Percentiles rank a stretch among this genome's conserved stretches.
Conservation (phyloP, 176 grass and related monocot species). For the Melocanna baccifera region DNA sequence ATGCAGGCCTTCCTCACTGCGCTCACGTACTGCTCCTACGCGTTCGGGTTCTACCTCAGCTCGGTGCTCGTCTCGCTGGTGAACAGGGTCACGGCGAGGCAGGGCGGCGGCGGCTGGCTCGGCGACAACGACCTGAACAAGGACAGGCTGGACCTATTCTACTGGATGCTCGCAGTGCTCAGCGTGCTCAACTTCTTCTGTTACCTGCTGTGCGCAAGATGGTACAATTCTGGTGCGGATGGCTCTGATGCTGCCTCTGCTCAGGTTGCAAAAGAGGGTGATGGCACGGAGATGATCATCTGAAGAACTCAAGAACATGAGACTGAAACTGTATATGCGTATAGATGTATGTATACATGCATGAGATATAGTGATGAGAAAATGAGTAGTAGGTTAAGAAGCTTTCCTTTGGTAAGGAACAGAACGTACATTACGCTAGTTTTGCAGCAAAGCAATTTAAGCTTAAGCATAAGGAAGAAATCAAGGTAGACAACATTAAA, state of each 20-base stretch:
- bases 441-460: background rate
- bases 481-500: background rate
- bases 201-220: conserved; percentile 74
- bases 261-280: conserved; percentile 40
- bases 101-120: conserved; percentile 53
- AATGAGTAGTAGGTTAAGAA: conserved; percentile 18
- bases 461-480: background rate
- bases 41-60: conserved; percentile 96
- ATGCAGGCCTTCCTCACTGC: conserved; percentile 97
- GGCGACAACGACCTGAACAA: conserved; percentile 76
- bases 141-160: conserved; percentile 88
- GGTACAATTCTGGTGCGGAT: conserved; percentile 44
- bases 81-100: conserved; percentile 76
- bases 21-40: conserved; percentile 96
- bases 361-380: background rate
- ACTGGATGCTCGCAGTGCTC: conserved; percentile 77
- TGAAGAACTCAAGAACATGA: background rate
- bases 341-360: conserved; percentile 31
- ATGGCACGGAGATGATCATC: conserved; percentile 46
- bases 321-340: conserved; percentile 40
- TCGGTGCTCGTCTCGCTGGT: conserved; percentile 76
- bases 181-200: conserved; percentile 85
- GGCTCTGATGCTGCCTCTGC: conserved; percentile 28
- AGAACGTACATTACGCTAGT: background rate
- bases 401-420: background rate